Base-by-base conservation (phyloP, 306 rosid genomes). In the Arachis hypogaea region DNA sequence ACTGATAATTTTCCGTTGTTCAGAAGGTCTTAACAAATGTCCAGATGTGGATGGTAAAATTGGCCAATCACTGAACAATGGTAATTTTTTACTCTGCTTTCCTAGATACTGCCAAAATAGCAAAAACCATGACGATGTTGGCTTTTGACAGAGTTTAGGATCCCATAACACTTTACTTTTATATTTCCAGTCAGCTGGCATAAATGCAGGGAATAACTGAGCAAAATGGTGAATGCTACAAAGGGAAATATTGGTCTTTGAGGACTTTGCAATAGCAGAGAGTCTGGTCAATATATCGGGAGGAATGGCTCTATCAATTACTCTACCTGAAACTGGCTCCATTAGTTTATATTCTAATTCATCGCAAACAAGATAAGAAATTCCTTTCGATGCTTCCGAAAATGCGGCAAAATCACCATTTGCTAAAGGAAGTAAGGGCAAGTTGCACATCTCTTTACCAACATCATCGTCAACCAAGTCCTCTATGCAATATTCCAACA, bases 401-500 rank as follows among this genome's bases (percentile, higher is more conserved):
- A 93, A 79, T 12, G 82, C 75, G 61, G 94, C 97, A 73, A 88
- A 91, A 76, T 75, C 87, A 40, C 98, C 98, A 85, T 89, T 89
- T 66, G 97, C 97, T 85, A 93, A 69, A 55, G 98, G 98, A 84
- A 93, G 86, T 72, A 93, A 83, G 68, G 96, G 93, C 64, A 93
- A 78, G 75, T 86, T 80, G 74, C 73, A 80, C 41, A 89, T 92
- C 82, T 86, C 91, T 66, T 80, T 75, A 78, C 91, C 89, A 81
- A 89, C 97, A 78, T 93, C 97, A 85, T 77, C 88, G 77, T 93
- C 96, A 70, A 93, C 85, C 88, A 93, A 82, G 77, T 91, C 98
- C 82, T 91, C 98, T 58, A 93, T 88, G 77, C 96, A 91, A 84
- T 91, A 93, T 89, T 91, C 97, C 81, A 91, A 81, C 82, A 91